These are phyloP conservation scores for Neopestalotiopsis sp. DNA, from an alignment of 2,329 filamentous ascomycete species.

Conservation along the genomic window DNA sequence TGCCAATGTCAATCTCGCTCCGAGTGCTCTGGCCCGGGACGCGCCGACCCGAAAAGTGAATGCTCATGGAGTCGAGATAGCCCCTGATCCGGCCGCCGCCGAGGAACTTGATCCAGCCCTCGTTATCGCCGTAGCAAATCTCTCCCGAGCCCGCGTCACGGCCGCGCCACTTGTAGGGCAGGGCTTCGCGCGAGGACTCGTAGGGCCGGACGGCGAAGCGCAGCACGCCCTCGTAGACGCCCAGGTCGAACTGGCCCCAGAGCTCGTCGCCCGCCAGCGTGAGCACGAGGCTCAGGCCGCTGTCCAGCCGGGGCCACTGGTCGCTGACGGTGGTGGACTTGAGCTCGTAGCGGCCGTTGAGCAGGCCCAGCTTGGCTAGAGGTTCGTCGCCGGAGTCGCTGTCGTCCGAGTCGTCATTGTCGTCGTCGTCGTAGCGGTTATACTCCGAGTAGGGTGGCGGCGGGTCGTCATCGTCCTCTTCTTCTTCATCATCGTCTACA, in stretches of 20 bases:
- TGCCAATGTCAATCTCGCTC: constrained; percentile 33
- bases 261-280: constrained; percentile 44
- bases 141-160: constrained; percentile 34
- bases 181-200: constrained; percentile 32
- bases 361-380: constrained; percentile 38
- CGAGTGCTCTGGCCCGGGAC: constrained; percentile 33
- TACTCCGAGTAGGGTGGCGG: constrained; percentile 30
- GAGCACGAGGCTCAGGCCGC: constrained; percentile 41
- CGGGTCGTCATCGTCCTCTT: constrained; percentile 26
- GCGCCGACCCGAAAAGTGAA: constrained; percentile 36
- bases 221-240: constrained; percentile 48
- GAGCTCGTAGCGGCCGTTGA: constrained; percentile 53
- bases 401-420: background rate
- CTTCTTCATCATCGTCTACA: constrained; percentile 19
- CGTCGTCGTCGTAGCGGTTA: background rate
- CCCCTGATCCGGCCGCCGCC: constrained; percentile 43
- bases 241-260: constrained; percentile 54
- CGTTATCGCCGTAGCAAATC: constrained; percentile 34
- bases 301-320: constrained; percentile 31
- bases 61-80: constrained; percentile 29
- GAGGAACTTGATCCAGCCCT: constrained; percentile 42
- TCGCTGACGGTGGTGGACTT: constrained; percentile 30
- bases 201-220: constrained; percentile 43
- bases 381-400: constrained; percentile 23
- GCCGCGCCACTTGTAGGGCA: constrained; percentile 44